Percentiles rank a stretch among this genome's conserved stretches.
Evolutionary conservation across 192 early-diverging fungal genomes (phyloP).

Genomic region (Rhizophlyctis rosea): DNA sequence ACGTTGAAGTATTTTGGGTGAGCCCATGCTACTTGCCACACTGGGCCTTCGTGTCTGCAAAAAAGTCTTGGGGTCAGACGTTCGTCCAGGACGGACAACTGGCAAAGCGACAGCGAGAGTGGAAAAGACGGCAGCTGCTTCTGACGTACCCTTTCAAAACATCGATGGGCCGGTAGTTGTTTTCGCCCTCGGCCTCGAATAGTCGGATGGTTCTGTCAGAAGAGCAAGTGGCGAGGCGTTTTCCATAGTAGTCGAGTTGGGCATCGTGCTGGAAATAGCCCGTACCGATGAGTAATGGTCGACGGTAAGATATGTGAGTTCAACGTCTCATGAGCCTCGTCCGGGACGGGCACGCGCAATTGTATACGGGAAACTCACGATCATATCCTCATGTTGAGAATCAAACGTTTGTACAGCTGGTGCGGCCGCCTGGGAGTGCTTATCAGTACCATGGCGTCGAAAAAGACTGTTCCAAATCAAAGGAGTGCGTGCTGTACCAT

Average conservation of each 20-base stretch:
- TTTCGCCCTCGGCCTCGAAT: slow-evolving; percentile 83
- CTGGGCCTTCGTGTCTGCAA: slow-evolving; percentile 92
- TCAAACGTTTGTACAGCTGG: slow-evolving; percentile 60
- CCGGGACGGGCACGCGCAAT: neutral
- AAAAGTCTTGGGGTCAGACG: neutral
- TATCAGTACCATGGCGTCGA: no score
- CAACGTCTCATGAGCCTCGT: neutral
- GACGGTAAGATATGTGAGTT: neutral
- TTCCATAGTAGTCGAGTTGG: slow-evolving; percentile 80
- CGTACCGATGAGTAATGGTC: neutral
- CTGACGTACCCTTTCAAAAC: slow-evolving; percentile 76
- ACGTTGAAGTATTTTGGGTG: slow-evolving; percentile 97
- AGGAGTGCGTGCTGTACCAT: no score
- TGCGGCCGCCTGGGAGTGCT: slow-evolving; percentile 12
- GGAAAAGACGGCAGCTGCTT: no score
- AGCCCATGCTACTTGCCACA: slow-evolving; percentile 99
- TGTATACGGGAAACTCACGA: slow-evolving; percentile 53
- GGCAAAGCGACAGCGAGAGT: no score
- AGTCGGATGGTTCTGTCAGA: slow-evolving; percentile 92
- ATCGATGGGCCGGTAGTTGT: slow-evolving; percentile 58
- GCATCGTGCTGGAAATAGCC: slow-evolving; percentile 62
- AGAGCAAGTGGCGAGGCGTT: slow-evolving; percentile 95
- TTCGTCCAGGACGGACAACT: no score
- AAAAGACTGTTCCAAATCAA: no score
- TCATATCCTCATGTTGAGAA: slow-evolving; percentile 86